phyloP scores from a whole-genome alignment of 73 alveolate genomes.

The Tetrahymena elliotti region DNA sequence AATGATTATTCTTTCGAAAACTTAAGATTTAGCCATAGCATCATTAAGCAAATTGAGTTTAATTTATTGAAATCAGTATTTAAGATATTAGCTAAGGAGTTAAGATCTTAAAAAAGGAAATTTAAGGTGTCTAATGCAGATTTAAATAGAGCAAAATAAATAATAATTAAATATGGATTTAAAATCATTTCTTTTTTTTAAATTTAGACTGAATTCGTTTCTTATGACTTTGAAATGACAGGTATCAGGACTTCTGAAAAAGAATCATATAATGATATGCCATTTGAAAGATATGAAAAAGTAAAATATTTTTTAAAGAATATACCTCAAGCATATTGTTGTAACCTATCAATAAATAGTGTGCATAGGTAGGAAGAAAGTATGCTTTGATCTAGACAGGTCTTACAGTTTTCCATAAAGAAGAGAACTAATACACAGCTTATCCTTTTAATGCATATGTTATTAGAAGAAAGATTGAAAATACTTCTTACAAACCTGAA shows the following conservation, averaged over 20 bases:
- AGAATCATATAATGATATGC: neutral
- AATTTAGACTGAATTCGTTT: neutral
- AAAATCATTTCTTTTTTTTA: neutral
- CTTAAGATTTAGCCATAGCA: no score
- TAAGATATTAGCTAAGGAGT: neutral
- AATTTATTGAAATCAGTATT: no score
- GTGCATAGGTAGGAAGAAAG: neutral
- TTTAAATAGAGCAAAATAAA: no score
- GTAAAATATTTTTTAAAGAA: neutral
- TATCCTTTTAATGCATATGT: neutral
- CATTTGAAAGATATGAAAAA: neutral
- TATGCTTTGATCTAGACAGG: neutral
- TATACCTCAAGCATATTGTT: neutral
- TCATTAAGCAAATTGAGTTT: no score
- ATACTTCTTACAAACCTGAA: neutral
- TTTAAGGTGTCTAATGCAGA: neutral
- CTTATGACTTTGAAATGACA: neutral
- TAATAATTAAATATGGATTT: no score
- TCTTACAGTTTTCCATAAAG: neutral
- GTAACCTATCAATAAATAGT: neutral
- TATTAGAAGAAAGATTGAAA: neutral
- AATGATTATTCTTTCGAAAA: neutral
- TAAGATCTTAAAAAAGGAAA: neutral
- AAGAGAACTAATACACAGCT: neutral
- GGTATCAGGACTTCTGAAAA: neutral